Base-by-base conservation (phyloP, 805 yeast species). In the Candida morakotiae region DNA sequence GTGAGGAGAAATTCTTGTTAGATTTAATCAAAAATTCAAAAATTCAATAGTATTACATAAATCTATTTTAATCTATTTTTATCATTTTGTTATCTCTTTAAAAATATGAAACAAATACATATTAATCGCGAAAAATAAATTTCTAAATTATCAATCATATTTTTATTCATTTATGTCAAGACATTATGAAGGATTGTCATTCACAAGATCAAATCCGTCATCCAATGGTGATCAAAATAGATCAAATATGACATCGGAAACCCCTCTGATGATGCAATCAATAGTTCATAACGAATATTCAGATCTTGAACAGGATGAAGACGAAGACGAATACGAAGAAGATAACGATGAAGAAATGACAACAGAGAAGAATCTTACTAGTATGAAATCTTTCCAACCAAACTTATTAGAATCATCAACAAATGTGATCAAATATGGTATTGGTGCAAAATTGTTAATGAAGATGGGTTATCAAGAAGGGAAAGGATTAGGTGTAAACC, bases 391-490 rank as follows among this genome's bases (percentile, higher is more conserved):
- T 21, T 23, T 23, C 25, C 5, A 4, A 7, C 17, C 28, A 9
- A 31, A 16, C 5, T 5, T 9, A 8, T 8, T 17, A 6, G 23
- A 33, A 3, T 9, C 21, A n/a, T 21, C 37, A 13, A 23, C 43
- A 4, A 27, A 34, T 21, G 15, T 40, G 8, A 31, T 43, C 11
- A 44, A 44, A 34, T 88, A 89, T 53, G 98, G 98, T 5, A 77
- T 87, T 26, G 98, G 98, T 25, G 95, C 95, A 2, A 60, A 71
- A 34, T 62, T 91, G 35, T 57, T 91, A 62, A 69, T 77, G 42
- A 74, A 79, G 44, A 89, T 91, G 98, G 98, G 98, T 0, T 89
- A 86, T 58, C 71, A 72, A 6, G 75, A 74, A 28, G 98, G 98
- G 0, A 67, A 74, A 49, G 98, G 97, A 0, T 69, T 91, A n/a